Evolutionary conservation across 805 yeast genomes (phyloP), one percentile per base, ranked within the genome.

Genomic region (Jamesozyma gamospora): DNA sequence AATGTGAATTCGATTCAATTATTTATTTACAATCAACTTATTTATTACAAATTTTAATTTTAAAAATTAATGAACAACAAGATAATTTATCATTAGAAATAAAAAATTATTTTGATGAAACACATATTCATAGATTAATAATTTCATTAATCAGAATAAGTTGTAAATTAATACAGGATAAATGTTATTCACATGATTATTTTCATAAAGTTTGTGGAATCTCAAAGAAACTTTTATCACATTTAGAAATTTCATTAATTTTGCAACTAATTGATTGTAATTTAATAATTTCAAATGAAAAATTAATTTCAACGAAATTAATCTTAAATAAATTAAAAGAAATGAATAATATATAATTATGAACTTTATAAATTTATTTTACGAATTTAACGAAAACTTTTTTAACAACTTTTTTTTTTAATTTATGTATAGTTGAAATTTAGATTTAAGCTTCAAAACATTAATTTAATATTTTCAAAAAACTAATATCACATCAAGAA

Each of bases 171-270:
- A 50, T 69, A 7, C 76, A 72, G 45, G 78, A 72, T 49, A 54
- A 62, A 19, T 60, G 62, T 32, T 70, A 68, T 46, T 62, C 67
- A 3, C 75, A 70, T 51, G 57, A 56, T 34, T 63, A 71, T 40
- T 69, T 67, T 41, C 68, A 73, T 30, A 66, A 66, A 31, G 73
- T 69, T 1, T 71, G 71, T 19, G 77, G 77, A 1, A 55, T 72
- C 12, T 54, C 67, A 4, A 56, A 52, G 37, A 51, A 43, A 37
- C 46, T 55, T 6, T 43, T 59, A 11, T 51, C 54, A 8, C 48
- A 46, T 34, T 36, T 59, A 19, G 64, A 59, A 42, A 43, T 52
- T 3, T 42, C 55, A 4, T 35, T 59, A 16, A 33, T 56, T 21
- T 31, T 48, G 3, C 41, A 51, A 18, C 19, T 56, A 4, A 44